Evolutionary conservation across 1,284 basidiomycete genomes (phyloP).

Genomic region (Cystobasidium slooffiae): DNA sequence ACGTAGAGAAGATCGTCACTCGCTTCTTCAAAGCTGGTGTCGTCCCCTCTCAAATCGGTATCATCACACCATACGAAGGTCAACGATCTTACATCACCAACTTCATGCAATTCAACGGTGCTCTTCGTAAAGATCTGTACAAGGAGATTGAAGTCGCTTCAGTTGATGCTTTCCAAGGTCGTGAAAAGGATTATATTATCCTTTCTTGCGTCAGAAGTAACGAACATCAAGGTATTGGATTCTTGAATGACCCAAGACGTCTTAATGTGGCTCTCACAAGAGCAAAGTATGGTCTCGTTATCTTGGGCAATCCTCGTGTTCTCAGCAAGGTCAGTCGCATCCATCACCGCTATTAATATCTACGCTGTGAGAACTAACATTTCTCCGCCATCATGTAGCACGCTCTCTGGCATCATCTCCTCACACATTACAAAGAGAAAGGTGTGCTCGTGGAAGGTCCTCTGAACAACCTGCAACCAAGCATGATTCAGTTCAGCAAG

Average conservation of each 20-base stretch:
- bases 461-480: conserved; percentile 91
- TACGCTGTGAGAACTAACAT: conserved; percentile 12
- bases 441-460: conserved; percentile 93
- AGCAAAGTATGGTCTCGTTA: conserved; percentile 97
- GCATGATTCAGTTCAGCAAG: conserved; percentile 99
- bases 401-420: conserved; percentile 95
- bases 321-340: conserved; percentile 81
- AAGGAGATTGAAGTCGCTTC: conserved; percentile 99
- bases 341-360: neutral
- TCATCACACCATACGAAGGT: conserved; percentile 98
- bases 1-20: conserved; percentile 99
- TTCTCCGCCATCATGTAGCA: conserved; percentile 65
- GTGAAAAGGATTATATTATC: conserved; percentile 99
- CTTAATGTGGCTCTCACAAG: conserved; percentile 96
- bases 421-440: conserved; percentile 99
- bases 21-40: conserved; percentile 99
- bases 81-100: conserved; percentile 98
- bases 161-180: conserved; percentile 98
- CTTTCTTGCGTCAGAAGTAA: conserved; percentile 98
- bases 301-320: conserved; percentile 97
- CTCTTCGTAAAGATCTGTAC: conserved; percentile 97
- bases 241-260: conserved; percentile 95
- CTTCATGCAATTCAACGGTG: conserved; percentile 99
- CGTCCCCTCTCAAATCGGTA: conserved; percentile 90
- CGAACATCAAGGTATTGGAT: conserved; percentile 99